A percentile compares a stretch with the other conserved stretches of the same genome.
Conservation (phyloP, 176 grass and related monocot species). For the Oryza meridionalis region DNA sequence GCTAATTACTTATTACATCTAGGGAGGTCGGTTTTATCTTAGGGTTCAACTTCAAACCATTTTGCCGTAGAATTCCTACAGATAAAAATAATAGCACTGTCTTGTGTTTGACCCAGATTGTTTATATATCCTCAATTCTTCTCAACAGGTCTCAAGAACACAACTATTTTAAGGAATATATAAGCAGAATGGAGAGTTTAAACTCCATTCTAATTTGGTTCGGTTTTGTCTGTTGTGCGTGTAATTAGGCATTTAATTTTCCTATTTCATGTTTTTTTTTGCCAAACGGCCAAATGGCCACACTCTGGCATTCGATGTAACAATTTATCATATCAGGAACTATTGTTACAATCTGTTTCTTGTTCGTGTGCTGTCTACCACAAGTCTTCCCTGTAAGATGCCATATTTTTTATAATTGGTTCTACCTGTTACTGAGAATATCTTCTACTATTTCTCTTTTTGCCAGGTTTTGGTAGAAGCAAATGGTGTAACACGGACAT, state of each 20-base stretch:
- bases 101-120: too few relatives aligned
- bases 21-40: too few relatives aligned
- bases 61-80: neutral
- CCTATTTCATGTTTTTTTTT: neutral
- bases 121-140: neutral
- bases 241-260: neutral
- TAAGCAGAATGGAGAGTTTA: neutral
- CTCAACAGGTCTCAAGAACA: too few relatives aligned
- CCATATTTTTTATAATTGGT: neutral
- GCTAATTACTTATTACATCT: too few relatives aligned
- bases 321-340: neutral
- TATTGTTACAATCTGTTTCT: neutral
- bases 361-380: neutral
- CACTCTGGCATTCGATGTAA: neutral
- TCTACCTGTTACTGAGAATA: conserved; percentile 7
- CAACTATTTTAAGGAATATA: neutral
- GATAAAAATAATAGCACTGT: neutral
- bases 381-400: neutral
- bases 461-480: conserved; percentile 79
- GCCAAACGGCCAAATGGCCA: neutral
- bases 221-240: neutral
- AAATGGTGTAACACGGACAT: conserved; percentile 72
- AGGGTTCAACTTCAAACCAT: too few relatives aligned
- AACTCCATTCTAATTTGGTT: neutral
- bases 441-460: neutral